These are phyloP conservation scores for Fraxinus paxiana DNA, from an alignment of 305 asterid species.

Conservation along the genomic window DNA sequence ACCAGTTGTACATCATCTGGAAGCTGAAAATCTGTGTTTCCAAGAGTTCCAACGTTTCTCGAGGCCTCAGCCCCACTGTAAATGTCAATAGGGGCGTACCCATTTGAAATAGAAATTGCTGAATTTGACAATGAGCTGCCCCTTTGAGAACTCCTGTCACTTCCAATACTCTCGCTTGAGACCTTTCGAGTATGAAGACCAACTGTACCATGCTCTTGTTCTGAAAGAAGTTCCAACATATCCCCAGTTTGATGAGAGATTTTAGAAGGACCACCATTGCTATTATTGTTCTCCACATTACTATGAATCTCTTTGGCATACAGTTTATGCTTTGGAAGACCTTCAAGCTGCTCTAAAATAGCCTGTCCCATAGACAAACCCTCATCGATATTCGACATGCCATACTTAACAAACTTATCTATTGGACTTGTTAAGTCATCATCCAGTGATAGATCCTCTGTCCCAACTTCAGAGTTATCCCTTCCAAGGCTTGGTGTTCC, in stretches of 20 bases:
- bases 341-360: slow-evolving; percentile 84
- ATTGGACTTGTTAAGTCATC: slow-evolving; percentile 69
- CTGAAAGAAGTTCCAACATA: neutral
- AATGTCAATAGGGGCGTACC: slow-evolving; percentile 22
- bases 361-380: slow-evolving; percentile 96
- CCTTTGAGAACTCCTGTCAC: slow-evolving; percentile 11
- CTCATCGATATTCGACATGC: slow-evolving; percentile 88
- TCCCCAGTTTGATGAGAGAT: slow-evolving; percentile 27
- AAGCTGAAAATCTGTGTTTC: neutral
- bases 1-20: neutral
- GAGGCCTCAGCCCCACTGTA: neutral
- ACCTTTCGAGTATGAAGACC: slow-evolving; percentile 55
- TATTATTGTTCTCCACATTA: slow-evolving; percentile 32
- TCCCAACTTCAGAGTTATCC: slow-evolving; percentile 77
- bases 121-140: slow-evolving; percentile 41
- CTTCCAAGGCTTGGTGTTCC: slow-evolving; percentile 71
- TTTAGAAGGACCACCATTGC: slow-evolving; percentile 59
- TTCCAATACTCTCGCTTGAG: slow-evolving; percentile 36
- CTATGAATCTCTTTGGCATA: slow-evolving; percentile 39
- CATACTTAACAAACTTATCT: slow-evolving; percentile 86
- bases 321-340: slow-evolving; percentile 56
- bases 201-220: slow-evolving; percentile 29
- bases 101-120: slow-evolving; percentile 43
- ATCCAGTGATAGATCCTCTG: slow-evolving; percentile 61
- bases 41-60: neutral